Percentiles rank a stretch among this genome's conserved stretches.
Conservation (phyloP, 139 green algal species). For the Asterochloris erici region DNA sequence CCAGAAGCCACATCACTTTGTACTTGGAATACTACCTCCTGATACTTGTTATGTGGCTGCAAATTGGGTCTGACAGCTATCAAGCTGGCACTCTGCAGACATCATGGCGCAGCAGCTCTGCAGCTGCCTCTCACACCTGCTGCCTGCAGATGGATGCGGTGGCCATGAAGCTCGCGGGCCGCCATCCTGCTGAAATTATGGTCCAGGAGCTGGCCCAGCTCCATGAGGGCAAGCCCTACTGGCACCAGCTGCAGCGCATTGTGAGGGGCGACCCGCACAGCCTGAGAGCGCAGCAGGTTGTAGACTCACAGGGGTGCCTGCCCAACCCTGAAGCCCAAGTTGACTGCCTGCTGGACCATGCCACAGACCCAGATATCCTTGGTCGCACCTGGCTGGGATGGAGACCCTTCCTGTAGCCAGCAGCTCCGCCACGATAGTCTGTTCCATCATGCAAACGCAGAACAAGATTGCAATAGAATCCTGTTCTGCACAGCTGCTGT, state of each 20-base stretch:
- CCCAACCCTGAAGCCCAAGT: slow-evolving; percentile 41
- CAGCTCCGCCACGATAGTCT: too few relatives aligned
- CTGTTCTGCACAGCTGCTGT: too few relatives aligned
- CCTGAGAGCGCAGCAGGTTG: neutral
- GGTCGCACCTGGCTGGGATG: slow-evolving; percentile 54
- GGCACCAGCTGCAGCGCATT: slow-evolving; percentile 10
- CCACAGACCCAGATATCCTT: slow-evolving; percentile 55
- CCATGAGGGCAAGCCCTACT: neutral
- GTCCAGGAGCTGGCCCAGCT: slow-evolving; percentile 36
- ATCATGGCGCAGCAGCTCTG: too few relatives aligned
- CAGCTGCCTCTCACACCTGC: too few relatives aligned
- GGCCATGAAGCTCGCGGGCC: slow-evolving; percentile 41
- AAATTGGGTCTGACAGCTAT: too few relatives aligned
- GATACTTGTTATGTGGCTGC: too few relatives aligned
- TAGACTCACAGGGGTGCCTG: too few relatives aligned
- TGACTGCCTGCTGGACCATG: slow-evolving; percentile 58
- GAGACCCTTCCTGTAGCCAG: slow-evolving; percentile 52
- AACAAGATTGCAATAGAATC: too few relatives aligned
- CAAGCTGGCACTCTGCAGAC: too few relatives aligned
- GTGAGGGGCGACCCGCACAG: slow-evolving; percentile 16
- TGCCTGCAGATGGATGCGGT: slow-evolving; percentile 42
- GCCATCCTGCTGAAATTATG: slow-evolving; percentile 50
- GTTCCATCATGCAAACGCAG: too few relatives aligned
- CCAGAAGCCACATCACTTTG: too few relatives aligned
- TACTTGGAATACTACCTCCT: too few relatives aligned